phyloP scores from a whole-genome alignment of 192 early-diverging fungal genomes.

The Rhizophagus prolifer region DNA sequence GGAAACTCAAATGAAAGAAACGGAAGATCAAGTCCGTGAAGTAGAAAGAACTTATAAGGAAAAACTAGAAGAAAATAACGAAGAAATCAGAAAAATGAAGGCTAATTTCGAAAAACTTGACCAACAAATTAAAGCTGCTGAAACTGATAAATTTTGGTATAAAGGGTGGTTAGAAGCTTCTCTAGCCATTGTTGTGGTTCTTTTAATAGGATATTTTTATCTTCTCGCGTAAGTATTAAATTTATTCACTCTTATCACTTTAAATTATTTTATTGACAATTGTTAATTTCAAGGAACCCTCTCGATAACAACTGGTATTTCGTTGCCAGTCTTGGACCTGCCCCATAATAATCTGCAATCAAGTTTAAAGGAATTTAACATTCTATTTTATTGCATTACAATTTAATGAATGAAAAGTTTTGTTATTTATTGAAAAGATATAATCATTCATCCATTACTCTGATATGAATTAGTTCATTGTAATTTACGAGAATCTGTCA shows the following conservation, averaged over 20 bases:
- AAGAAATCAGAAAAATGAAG: background rate
- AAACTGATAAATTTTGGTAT: background rate
- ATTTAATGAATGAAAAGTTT: no score
- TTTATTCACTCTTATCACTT: background rate
- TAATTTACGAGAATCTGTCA: no score
- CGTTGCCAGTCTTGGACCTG: background rate
- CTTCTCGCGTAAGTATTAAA: background rate
- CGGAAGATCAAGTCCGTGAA: background rate
- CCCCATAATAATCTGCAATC: background rate
- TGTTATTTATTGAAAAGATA: no score
- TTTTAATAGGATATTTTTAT: background rate
- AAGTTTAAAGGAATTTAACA: no score
- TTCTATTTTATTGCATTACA: no score
- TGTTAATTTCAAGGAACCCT: background rate
- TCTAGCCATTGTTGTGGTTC: background rate
- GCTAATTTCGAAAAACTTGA: background rate
- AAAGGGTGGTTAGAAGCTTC: background rate
- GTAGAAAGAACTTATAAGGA: background rate
- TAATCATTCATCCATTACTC: no score
- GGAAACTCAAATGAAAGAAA: background rate
- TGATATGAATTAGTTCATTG: no score
- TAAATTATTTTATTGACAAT: background rate
- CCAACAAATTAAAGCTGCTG: background rate
- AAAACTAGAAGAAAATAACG: background rate
- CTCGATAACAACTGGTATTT: background rate